A percentile compares a stretch with the other conserved stretches of the same genome.
Conservation (phyloP, 495 filamentous ascomycete species). For the Barbatosphaeria neglecta region DNA sequence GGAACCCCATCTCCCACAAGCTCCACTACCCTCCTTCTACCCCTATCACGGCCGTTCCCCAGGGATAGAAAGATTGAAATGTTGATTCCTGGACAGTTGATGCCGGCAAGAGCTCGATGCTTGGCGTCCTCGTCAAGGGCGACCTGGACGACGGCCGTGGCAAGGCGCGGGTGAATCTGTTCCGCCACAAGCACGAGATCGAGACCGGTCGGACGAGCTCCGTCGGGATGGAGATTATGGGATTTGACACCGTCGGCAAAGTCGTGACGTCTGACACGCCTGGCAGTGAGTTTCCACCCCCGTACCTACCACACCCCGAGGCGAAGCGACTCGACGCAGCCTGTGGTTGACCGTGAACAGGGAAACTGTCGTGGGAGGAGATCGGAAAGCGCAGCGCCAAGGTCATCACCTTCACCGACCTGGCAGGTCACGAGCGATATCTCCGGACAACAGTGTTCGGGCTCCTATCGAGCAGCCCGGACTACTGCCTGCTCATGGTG, state of each 20-base stretch:
- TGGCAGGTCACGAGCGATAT: constrained; percentile 93
- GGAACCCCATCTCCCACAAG: too few species aligned
- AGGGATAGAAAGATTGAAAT: background rate
- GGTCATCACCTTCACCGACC: constrained; percentile 92
- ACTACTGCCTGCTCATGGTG: constrained; percentile 97
- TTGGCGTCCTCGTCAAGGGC: constrained; percentile 93
- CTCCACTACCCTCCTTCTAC: constrained; percentile 5
- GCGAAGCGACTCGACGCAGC: too few species aligned
- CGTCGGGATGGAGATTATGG: constrained; percentile 98
- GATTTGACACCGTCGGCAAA: constrained; percentile 82
- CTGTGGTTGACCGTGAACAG: constrained; percentile 2
- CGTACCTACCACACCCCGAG: too few species aligned
- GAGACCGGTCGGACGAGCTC: constrained; percentile 92
- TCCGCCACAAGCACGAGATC: constrained; percentile 95
- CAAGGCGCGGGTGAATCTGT: constrained; percentile 89
- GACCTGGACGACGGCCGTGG: constrained; percentile 90
- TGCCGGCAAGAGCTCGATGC: constrained; percentile 92
- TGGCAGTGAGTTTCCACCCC: constrained; percentile 47
- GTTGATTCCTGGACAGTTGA: constrained; percentile 47
- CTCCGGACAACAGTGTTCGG: constrained; percentile 95
- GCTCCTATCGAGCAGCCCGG: constrained; percentile 84
- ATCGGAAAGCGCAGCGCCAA: constrained; percentile 92
- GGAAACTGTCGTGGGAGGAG: constrained; percentile 84
- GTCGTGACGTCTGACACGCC: constrained; percentile 70
- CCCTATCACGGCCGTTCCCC: too few species aligned